These are phyloP conservation scores for Furcasterigmium furcatum DNA, from an alignment of 2,329 filamentous ascomycete genomes.

Conservation along the genomic window DNA sequence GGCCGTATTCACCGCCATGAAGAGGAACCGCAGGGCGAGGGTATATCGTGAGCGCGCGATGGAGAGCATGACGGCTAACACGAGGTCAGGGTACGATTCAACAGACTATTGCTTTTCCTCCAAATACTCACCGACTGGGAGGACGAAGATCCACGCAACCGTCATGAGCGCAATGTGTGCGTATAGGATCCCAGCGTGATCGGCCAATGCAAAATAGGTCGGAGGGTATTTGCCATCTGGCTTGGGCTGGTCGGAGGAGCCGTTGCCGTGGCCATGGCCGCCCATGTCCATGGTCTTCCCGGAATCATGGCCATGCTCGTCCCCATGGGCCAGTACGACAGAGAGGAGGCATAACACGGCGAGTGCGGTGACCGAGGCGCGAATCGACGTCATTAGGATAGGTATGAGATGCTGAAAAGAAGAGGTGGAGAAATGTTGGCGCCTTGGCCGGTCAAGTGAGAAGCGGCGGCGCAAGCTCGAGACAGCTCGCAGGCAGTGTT, in stretches of 20 bases:
- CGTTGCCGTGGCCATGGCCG: conserved; percentile 9
- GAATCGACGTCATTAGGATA: too few relatives aligned
- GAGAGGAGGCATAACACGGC: conserved; percentile 4
- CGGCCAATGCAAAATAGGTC: conserved; percentile 58
- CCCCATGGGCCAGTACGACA: conserved; percentile 7
- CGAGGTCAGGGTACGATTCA: background rate
- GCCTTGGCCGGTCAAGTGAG: too few relatives aligned
- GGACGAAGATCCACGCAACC: conserved; percentile 66
- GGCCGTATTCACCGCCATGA: conserved; percentile 59
- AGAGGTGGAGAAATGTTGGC: too few relatives aligned
- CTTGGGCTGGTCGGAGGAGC: conserved; percentile 2
- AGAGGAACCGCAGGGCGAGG: conserved; percentile 65
- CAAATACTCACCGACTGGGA: conserved; percentile 65
- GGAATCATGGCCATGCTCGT: conserved; percentile 12
- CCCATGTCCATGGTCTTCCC: conserved; percentile 9
- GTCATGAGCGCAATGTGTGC: conserved; percentile 70
- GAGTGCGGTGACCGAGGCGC: background rate
- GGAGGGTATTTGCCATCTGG: conserved; percentile 29
- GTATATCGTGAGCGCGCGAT: conserved; percentile 74
- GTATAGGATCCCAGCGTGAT: conserved; percentile 56
- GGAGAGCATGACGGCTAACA: conserved; percentile 78
- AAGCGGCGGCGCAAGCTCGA: too few relatives aligned
- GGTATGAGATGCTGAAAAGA: too few relatives aligned
- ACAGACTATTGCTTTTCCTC: too few relatives aligned
- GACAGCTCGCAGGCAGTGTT: too few relatives aligned